Evolutionary conservation across 768 basidiomycete species (phyloP).

Genomic region (Phanerochaete sordida): DNA sequence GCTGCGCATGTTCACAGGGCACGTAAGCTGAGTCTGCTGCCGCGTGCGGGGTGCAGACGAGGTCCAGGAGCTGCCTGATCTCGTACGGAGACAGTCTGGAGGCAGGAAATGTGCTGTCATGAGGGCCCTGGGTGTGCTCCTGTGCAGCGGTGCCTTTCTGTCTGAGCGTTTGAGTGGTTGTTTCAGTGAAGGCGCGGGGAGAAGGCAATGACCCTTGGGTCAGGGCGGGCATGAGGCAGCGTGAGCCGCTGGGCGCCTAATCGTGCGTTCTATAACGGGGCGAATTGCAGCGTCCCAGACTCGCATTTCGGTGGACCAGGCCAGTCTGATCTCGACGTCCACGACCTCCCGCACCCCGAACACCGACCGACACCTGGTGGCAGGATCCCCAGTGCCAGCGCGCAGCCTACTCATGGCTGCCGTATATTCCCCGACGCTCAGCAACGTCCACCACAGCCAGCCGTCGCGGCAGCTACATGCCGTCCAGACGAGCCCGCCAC

Average conservation of each 20-base stretch:
- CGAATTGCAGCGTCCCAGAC: conserved; percentile 1
- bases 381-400: conserved; percentile 12
- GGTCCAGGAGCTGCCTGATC: too few relatives aligned
- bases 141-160: background rate
- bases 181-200: background rate
- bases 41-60: too few relatives aligned
- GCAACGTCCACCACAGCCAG: conserved; percentile 3
- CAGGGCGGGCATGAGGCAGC: background rate
- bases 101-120: background rate
- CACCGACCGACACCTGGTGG: conserved; percentile 9
- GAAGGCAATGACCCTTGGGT: background rate
- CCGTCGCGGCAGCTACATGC: conserved; percentile 4
- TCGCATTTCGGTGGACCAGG: background rate
- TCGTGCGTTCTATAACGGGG: background rate
- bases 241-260: background rate
- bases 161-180: background rate
- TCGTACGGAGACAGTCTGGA: background rate
- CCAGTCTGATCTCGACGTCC: conserved; percentile 3
- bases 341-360: background rate
- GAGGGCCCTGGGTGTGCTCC: background rate
- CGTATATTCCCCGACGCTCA: conserved; percentile 11
- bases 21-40: background rate
- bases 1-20: background rate
- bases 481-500: conserved; percentile 10
- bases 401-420: conserved; percentile 10